Evolutionary conservation across 1,139 yeast species (phyloP).

Genomic region (Magnusiomyces sp.): DNA sequence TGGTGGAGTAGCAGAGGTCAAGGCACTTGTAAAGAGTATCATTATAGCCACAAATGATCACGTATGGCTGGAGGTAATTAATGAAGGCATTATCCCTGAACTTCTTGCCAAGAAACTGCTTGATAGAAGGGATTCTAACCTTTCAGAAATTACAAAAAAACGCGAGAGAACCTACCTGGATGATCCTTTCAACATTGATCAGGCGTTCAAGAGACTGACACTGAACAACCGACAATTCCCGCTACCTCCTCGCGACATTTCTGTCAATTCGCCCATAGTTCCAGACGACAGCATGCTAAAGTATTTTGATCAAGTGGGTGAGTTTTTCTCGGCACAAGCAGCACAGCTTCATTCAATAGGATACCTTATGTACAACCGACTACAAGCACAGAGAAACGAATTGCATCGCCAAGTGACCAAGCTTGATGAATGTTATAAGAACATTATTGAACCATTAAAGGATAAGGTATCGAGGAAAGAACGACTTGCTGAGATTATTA

Average conservation of each 20-base stretch:
- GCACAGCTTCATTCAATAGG: slow-evolving; percentile 27
- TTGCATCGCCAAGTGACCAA: slow-evolving; percentile 31
- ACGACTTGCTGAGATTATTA: slow-evolving; percentile 15
- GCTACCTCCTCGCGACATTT: neutral
- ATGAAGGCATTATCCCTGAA: too few species aligned
- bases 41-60: neutral
- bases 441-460: slow-evolving; percentile 21
- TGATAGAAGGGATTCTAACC: neutral
- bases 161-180: slow-evolving; percentile 4
- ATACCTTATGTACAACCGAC: slow-evolving; percentile 27
- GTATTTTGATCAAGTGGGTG: slow-evolving; percentile 24
- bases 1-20: neutral
- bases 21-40: neutral
- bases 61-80: slow-evolving; percentile 5
- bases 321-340: slow-evolving; percentile 19
- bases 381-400: slow-evolving; percentile 30
- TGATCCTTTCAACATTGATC: slow-evolving; percentile 1
- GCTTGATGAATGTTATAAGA: slow-evolving; percentile 12
- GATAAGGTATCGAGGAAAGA: slow-evolving; percentile 13
- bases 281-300: slow-evolving; percentile 17
- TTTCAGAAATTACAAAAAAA: neutral
- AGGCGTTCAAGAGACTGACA: slow-evolving; percentile 2
- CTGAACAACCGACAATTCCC: neutral
- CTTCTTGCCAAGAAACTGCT: too few species aligned
- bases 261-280: neutral